Evolutionary conservation across 192 early-diverging fungal species (phyloP), one percentile per base, ranked within the genome.

Genomic region (Linnemannia exigua): DNA sequence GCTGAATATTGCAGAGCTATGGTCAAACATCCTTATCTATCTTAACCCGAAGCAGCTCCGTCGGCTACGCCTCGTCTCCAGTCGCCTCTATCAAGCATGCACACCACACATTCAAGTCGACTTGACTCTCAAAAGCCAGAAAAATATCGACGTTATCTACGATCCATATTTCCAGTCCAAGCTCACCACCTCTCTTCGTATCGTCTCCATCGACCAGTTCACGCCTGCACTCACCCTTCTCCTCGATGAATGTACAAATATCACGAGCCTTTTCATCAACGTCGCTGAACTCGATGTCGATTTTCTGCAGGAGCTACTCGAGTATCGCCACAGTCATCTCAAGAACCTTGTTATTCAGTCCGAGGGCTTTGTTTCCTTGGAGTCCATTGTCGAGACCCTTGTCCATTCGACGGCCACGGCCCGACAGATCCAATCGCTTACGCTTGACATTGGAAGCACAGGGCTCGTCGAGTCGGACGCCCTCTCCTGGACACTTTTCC

Each of bases 31-130:
- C 19, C 36, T 77, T 3, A 25, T 58, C 1, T 82, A 51, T 33
- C 54, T 82, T 7, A 19, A 17, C 28, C 52, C 70, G 47, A 71
- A 61, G 58, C 74, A 73, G n/a, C 15, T 77, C 22, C 74, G 75
- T 22, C 81, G 75, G 1, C 75, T 82, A 8, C 81, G 81, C 33
- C 81, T 82, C 41, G 81, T 82, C 44, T 82, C 69, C 33, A 67
- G 67, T 52, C 74, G 58, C 17, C 7, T 82, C 33, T 31, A 76
- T 38, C 28, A 25, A 6, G 81, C 81, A 2, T 82, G 75, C 61
- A 37, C n/a, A 14, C 33, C 54, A 5, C 58, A 77, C 35, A 44
- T 77, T 15, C 44, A 41, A 20, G 46, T 77, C 47, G 7, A 22
- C 25, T n/a, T 82, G 12, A 1, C 61, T 2, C 68, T 82, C 61